Percentiles rank a stretch among this genome's conserved stretches.
phyloP scores from a whole-genome alignment of 331 rosid species.

The Malus hybrid region DNA sequence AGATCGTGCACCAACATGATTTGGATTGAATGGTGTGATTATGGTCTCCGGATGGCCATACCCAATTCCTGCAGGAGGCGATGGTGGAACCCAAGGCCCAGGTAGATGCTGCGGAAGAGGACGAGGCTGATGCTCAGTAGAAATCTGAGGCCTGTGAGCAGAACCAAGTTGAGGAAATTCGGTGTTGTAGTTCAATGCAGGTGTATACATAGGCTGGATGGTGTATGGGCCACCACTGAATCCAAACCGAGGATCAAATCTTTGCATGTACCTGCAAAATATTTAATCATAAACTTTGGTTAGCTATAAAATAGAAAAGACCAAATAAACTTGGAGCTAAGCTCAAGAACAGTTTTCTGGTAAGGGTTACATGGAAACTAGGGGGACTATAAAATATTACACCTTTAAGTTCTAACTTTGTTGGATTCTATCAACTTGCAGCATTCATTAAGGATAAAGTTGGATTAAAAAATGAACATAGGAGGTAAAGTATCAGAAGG shows the following conservation, averaged over 20 bases:
- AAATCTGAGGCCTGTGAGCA: slow-evolving; percentile 69
- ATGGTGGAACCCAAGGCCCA: slow-evolving; percentile 63
- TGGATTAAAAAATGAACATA: neutral
- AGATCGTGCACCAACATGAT: slow-evolving; percentile 69
- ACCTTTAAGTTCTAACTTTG: neutral
- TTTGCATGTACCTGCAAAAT: slow-evolving; percentile 74
- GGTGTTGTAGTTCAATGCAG: slow-evolving; percentile 82
- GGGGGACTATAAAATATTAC: neutral
- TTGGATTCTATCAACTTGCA: neutral
- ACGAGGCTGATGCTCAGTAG: slow-evolving; percentile 69
- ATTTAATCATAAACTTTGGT: slow-evolving; percentile 1
- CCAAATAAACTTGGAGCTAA: neutral
- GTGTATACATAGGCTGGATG: slow-evolving; percentile 80
- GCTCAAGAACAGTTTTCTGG: neutral
- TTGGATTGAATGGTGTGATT: slow-evolving; percentile 70
- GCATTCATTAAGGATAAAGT: neutral
- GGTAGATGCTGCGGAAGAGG: slow-evolving; percentile 73
- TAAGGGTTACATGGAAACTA: neutral
- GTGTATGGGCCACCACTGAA: slow-evolving; percentile 82
- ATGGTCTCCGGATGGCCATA: slow-evolving; percentile 81
- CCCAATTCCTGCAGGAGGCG: slow-evolving; percentile 74
- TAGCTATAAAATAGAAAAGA: neutral
- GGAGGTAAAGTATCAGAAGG: neutral
- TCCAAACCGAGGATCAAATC: slow-evolving; percentile 96
- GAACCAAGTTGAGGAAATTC: slow-evolving; percentile 97